A percentile compares a stretch with the other conserved stretches of the same genome.
phyloP scores from a whole-genome alignment of 2,329 filamentous ascomycete genomes.

The Pyrenophora seminiperda region DNA sequence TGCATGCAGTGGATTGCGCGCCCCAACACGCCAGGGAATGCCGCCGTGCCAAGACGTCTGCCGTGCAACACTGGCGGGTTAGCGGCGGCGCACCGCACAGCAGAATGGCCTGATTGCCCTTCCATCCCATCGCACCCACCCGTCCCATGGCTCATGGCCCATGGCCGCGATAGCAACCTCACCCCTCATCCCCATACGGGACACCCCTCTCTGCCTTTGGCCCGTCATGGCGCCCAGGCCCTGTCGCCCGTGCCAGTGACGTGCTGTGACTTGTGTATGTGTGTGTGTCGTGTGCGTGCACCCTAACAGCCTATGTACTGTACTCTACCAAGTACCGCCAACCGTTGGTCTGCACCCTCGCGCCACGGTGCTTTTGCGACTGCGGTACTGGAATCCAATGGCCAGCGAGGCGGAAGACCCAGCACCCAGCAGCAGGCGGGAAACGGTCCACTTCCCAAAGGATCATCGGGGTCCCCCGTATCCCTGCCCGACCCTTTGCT shows the following conservation, averaged over 20 bases:
- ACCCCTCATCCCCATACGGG: too few species aligned
- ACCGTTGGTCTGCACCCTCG: constrained; percentile 9
- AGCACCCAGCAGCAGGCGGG: constrained; percentile 13
- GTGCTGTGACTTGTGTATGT: too few species aligned
- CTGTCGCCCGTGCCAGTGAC: too few species aligned
- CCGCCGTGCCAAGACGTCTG: constrained; percentile 1
- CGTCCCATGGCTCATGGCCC: too few species aligned
- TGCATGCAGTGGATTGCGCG: too few species aligned
- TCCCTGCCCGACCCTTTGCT: constrained; percentile 14
- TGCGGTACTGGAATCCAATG: constrained; percentile 26
- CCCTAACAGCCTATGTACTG: not conserved
- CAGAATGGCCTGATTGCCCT: constrained; percentile 23
- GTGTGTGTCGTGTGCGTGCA: not conserved
- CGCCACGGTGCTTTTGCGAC: constrained; percentile 11
- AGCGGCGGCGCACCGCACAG: constrained; percentile 14
- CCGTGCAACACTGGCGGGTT: constrained; percentile 17
- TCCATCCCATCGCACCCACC: too few species aligned
- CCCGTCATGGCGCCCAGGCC: too few species aligned
- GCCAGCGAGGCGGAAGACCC: constrained; percentile 19
- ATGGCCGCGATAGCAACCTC: too few species aligned
- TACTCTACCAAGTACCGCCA: not conserved
- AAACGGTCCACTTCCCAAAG: constrained; percentile 13
- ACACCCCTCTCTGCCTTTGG: too few species aligned
- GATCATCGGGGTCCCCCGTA: constrained; percentile 13
- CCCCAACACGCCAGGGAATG: not conserved